Percentiles rank a stretch among this genome's conserved stretches.
Evolutionary conservation across 805 yeast genomes (phyloP).

Genomic region (Wickerhamiella bombiphila): DNA sequence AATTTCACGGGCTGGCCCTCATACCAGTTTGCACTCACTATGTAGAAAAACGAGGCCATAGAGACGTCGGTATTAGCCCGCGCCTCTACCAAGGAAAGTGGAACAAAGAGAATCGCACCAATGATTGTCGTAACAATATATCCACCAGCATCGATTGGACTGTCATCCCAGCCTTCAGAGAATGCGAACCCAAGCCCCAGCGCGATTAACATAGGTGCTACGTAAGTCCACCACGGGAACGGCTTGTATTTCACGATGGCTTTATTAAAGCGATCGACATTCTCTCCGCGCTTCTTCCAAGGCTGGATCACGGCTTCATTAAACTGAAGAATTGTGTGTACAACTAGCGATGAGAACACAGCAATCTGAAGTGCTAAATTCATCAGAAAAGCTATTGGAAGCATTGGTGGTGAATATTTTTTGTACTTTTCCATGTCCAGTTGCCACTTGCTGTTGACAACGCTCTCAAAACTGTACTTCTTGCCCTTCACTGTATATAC

Average conservation of each 20-base stretch:
- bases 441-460: too few relatives aligned
- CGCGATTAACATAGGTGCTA: slow-evolving; percentile 25
- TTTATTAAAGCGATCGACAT: slow-evolving; percentile 39
- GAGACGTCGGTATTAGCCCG: slow-evolving; percentile 48
- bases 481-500: too few relatives aligned
- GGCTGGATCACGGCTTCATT: slow-evolving; percentile 39
- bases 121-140: slow-evolving; percentile 36
- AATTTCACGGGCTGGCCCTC: too few relatives aligned
- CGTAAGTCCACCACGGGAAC: slow-evolving; percentile 52
- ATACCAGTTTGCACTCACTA: too few relatives aligned
- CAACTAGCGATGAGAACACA: slow-evolving; percentile 44
- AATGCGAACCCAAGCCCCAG: slow-evolving; percentile 12
- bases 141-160: slow-evolving; percentile 35
- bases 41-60: slow-evolving; percentile 48
- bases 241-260: slow-evolving; percentile 40
- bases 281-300: slow-evolving; percentile 18
- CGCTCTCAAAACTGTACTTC: too few relatives aligned
- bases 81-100: slow-evolving; percentile 50
- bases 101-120: slow-evolving; percentile 41
- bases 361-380: slow-evolving; percentile 51
- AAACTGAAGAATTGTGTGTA: slow-evolving; percentile 39
- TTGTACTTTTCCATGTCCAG: too few relatives aligned
- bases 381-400: slow-evolving; percentile 45
- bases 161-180: slow-evolving; percentile 22
- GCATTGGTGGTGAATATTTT: slow-evolving; percentile 49